Percentiles rank a stretch among this genome's conserved stretches.
phyloP scores from a whole-genome alignment of 768 basidiomycete genomes.

The Pleurotus sapidus region DNA sequence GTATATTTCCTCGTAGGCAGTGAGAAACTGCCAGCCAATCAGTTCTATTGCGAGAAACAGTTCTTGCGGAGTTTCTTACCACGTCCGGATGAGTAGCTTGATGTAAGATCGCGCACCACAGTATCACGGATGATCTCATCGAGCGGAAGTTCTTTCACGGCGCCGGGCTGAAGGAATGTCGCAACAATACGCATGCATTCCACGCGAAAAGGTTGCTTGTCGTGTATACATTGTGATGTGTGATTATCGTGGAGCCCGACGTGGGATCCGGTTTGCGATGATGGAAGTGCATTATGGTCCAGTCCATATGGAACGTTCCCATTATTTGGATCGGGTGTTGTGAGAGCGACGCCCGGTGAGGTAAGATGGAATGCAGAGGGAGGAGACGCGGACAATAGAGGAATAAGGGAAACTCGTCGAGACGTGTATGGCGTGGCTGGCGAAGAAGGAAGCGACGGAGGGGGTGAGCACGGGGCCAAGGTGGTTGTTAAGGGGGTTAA shows the following conservation, averaged over 20 bases:
- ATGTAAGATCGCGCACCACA: constrained; percentile 22
- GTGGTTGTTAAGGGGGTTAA: neutral
- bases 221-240: constrained; percentile 11
- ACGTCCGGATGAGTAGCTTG: constrained; percentile 33
- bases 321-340: constrained; percentile 7
- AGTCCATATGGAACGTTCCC: neutral
- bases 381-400: neutral
- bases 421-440: constrained; percentile 4
- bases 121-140: constrained; percentile 22
- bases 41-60: neutral
- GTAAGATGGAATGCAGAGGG: neutral
- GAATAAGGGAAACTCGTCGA: constrained; percentile 6
- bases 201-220: constrained; percentile 15
- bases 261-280: constrained; percentile 10
- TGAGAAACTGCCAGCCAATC: constrained; percentile 23
- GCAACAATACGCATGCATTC: constrained; percentile 26
- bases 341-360: neutral
- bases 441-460: constrained; percentile 1
- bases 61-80: constrained; percentile 16
- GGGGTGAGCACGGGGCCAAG: neutral
- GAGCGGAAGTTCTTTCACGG: constrained; percentile 26
- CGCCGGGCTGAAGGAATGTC: constrained; percentile 28
- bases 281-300: constrained; percentile 7
- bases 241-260: constrained; percentile 13
- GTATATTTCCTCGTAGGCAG: constrained; percentile 31